Conservation (phyloP, 768 basidiomycete genomes). For the Mycena rebaudengoi region DNA sequence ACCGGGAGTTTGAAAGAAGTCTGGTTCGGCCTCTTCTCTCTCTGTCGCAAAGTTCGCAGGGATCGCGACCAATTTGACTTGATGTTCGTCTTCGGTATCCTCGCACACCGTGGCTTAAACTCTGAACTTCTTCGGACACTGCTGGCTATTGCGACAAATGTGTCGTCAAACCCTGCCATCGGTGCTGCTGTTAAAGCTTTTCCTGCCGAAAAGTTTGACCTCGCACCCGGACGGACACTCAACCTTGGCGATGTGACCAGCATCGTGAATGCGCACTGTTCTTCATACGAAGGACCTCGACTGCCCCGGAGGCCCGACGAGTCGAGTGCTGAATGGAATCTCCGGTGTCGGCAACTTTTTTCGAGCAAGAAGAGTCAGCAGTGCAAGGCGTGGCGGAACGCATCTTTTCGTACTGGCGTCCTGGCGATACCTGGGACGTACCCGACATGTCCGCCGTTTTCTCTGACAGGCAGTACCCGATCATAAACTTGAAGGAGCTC, state of each 20-base stretch:
- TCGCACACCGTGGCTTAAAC: slow-evolving; percentile 9
- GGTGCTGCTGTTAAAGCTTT: background rate
- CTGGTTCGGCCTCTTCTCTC: slow-evolving; percentile 9
- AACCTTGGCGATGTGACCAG: background rate
- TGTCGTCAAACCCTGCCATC: background rate
- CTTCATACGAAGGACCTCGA: no score
- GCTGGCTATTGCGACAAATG: slow-evolving; percentile 5
- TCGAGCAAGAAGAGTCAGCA: background rate
- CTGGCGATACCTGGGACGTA: background rate
- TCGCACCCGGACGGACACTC: background rate
- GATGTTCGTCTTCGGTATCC: background rate
- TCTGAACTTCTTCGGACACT: slow-evolving; percentile 4
- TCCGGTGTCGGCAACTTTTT: no score
- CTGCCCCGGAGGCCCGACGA: no score
- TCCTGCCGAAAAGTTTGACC: background rate
- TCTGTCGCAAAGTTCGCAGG: background rate
- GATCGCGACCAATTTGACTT: slow-evolving; percentile 2
- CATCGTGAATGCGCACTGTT: background rate
- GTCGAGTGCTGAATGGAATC: no score
- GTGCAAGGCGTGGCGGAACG: background rate
- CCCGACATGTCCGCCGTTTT: background rate
- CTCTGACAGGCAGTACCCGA: background rate
- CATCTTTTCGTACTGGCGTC: slow-evolving; percentile 2
- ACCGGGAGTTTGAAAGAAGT: background rate
- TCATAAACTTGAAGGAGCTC: background rate